These are phyloP conservation scores for Hansenula lynferdii DNA, from an alignment of 1,139 yeast species.

Conservation along the genomic window DNA sequence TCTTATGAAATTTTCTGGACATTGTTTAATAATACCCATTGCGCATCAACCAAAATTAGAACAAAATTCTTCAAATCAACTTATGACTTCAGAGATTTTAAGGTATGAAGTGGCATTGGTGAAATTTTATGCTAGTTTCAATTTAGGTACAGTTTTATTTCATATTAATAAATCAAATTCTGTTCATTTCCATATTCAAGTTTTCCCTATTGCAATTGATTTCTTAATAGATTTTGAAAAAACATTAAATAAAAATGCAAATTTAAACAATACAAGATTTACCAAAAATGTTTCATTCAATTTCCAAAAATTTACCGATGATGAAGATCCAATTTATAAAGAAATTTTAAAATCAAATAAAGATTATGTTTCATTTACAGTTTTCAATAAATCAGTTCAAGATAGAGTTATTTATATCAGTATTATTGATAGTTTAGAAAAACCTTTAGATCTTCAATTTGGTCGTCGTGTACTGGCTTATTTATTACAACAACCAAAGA, in stretches of 20 bases:
- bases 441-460: conserved; percentile 61
- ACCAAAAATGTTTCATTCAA: conserved; percentile 37
- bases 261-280: conserved; percentile 46
- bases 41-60: conserved; percentile 56
- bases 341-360: conserved; percentile 32
- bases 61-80: conserved; percentile 16
- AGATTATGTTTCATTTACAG: conserved; percentile 32
- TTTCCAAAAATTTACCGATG: conserved; percentile 30
- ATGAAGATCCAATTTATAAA: conserved; percentile 24
- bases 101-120: conserved; percentile 42
- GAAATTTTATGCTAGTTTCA: conserved; percentile 33
- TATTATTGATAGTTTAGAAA: conserved; percentile 23
- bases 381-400: conserved; percentile 27
- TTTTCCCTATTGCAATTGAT: conserved; percentile 50
- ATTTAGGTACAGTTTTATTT: conserved; percentile 48
- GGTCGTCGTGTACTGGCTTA: conserved; percentile 73
- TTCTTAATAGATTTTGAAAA: conserved; percentile 32
- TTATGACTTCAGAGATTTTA: conserved; percentile 36
- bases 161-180: conserved; percentile 54
- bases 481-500: conserved; percentile 50
- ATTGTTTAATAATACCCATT: conserved; percentile 79
- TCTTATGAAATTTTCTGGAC: conserved; percentile 62
- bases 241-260: conserved; percentile 36
- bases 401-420: conserved; percentile 27
- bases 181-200: conserved; percentile 64